Conservation (phyloP, 1,139 yeast species). For the Candida glucosophila region DNA sequence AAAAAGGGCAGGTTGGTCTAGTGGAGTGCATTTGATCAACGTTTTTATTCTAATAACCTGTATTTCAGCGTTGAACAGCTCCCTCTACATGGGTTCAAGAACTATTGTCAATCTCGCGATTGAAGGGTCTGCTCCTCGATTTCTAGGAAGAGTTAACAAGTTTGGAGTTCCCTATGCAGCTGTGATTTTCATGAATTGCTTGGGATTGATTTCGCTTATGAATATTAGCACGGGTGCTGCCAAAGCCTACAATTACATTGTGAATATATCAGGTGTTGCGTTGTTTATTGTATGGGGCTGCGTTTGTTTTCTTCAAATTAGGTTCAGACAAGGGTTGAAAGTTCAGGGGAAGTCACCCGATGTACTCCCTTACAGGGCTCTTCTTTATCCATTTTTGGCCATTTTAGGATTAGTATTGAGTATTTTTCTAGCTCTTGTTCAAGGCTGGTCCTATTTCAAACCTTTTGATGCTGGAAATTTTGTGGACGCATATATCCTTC, state of each 20-base stretch:
- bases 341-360: slow-evolving; percentile 34
- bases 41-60: slow-evolving; percentile 45
- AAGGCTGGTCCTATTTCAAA: slow-evolving; percentile 59
- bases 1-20: slow-evolving; percentile 38
- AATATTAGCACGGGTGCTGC: slow-evolving; percentile 46
- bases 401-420: slow-evolving; percentile 43
- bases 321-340: slow-evolving; percentile 43
- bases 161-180: slow-evolving; percentile 45
- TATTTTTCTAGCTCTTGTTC: slow-evolving; percentile 49
- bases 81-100: slow-evolving; percentile 45
- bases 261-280: slow-evolving; percentile 47
- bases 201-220: slow-evolving; percentile 44
- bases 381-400: slow-evolving; percentile 46
- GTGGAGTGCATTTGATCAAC: slow-evolving; percentile 42
- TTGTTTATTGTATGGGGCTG: slow-evolving; percentile 52
- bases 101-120: slow-evolving; percentile 42
- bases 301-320: slow-evolving; percentile 40
- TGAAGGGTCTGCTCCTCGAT: slow-evolving; percentile 41
- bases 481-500: slow-evolving; percentile 56
- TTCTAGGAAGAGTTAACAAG: slow-evolving; percentile 33
- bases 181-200: slow-evolving; percentile 36
- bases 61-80: slow-evolving; percentile 45
- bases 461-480: slow-evolving; percentile 56
- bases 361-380: slow-evolving; percentile 47
- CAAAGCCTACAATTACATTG: slow-evolving; percentile 44